phyloP scores from a whole-genome alignment of 2,329 filamentous ascomycete species.

The Apiospora rasikravindrae region DNA sequence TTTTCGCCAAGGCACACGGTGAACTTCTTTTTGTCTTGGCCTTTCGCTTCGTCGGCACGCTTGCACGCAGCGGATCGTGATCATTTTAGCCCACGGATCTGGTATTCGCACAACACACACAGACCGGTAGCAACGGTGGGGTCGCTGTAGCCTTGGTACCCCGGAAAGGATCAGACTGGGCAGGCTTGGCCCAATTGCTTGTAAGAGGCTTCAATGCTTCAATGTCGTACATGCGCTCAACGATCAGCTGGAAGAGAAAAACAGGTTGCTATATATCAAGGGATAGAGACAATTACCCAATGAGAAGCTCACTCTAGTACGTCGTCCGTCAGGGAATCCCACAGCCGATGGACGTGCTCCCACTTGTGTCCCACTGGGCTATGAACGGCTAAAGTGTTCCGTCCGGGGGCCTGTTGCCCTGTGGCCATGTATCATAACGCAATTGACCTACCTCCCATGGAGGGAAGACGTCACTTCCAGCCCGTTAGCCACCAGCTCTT shows the following conservation, averaged over 20 bases:
- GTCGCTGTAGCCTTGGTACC: conserved; percentile 1
- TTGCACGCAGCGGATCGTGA: neutral
- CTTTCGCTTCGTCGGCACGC: conserved; percentile 11
- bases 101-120: neutral
- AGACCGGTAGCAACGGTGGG: neutral
- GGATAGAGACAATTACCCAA: neutral
- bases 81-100: neutral
- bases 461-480: conserved; percentile 17
- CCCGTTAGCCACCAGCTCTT: conserved; percentile 3
- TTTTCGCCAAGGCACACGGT: neutral
- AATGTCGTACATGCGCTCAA: neutral
- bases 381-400: neutral
- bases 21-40: neutral
- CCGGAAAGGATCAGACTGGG: neutral
- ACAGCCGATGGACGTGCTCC: neutral
- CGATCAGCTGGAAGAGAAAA: neutral
- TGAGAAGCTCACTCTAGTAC: neutral
- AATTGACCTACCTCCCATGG: neutral
- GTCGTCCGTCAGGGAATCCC: neutral
- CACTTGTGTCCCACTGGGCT: conserved; percentile 8
- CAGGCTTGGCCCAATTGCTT: conserved; percentile 7
- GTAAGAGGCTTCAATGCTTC: neutral
- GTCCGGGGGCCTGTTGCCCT: neutral
- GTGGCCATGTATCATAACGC: conserved; percentile 9
- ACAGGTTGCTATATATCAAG: neutral